Percentiles rank a stretch among this genome's conserved stretches.
These are phyloP conservation scores for Salix arbutifolia DNA, from an alignment of 345 rosid species.

Conservation along the genomic window DNA sequence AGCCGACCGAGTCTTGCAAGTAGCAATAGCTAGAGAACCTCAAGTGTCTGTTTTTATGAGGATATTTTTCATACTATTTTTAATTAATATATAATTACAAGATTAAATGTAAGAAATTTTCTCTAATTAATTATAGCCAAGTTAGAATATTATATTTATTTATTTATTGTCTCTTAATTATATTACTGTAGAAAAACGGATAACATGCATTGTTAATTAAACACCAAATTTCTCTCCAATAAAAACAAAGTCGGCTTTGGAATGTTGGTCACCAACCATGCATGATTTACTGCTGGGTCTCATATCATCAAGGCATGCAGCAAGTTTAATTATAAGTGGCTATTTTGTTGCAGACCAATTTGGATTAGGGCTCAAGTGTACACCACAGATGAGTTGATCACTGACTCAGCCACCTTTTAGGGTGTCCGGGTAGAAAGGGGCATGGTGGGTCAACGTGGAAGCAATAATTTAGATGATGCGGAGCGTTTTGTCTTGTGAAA, in stretches of 20 bases:
- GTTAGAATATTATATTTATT: neutral
- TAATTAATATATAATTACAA: too few relatives aligned
- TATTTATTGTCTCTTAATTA: neutral
- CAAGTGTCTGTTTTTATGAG: too few relatives aligned
- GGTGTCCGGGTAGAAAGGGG: conserved; percentile 24
- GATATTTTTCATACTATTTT: too few relatives aligned
- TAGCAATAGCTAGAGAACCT: too few relatives aligned
- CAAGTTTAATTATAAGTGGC: conserved; percentile 4
- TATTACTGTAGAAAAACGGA: neutral
- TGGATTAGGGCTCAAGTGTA: conserved; percentile 17
- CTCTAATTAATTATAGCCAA: neutral
- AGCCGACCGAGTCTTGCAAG: too few relatives aligned
- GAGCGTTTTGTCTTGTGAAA: neutral
- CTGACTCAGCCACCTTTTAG: conserved; percentile 22
- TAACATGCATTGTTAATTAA: neutral
- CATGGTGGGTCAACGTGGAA: conserved; percentile 26
- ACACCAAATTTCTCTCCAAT: neutral
- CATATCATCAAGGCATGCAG: neutral
- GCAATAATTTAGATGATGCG: neutral
- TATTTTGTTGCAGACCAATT: conserved; percentile 5
- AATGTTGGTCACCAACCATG: conserved; percentile 15
- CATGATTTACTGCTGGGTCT: neutral
- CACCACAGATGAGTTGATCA: conserved; percentile 24
- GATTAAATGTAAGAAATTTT: too few relatives aligned
- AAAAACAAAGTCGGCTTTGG: neutral